Evolutionary conservation across 441 rosid species (phyloP).

Genomic region (Bocquillonia castaneifolia): DNA sequence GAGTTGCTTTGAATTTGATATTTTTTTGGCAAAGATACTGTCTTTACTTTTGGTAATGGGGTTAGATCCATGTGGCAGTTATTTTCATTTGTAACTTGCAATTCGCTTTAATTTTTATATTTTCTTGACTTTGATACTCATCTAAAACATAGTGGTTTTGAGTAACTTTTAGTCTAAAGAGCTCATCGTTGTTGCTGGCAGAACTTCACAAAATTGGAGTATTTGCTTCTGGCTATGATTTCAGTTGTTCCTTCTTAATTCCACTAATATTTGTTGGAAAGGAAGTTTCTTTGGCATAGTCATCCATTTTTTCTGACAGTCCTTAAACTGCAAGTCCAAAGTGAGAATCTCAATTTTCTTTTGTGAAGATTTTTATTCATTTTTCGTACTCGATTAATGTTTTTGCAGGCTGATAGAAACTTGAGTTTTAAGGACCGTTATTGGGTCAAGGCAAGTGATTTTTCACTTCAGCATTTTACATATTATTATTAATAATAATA

Average conservation of each 20-base stretch:
- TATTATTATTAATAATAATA: not conserved
- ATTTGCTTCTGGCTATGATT: constrained; percentile 69
- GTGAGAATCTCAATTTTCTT: not conserved
- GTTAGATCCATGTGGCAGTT: not conserved
- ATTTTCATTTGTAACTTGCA: not conserved
- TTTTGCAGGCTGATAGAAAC: constrained; percentile 64
- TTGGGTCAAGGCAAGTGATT: constrained; percentile 87
- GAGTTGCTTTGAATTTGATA: not conserved
- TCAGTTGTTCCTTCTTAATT: constrained; percentile 75
- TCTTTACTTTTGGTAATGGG: not conserved
- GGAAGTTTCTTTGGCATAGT: constrained; percentile 36
- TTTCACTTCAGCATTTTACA: not conserved
- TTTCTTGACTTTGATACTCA: not conserved
- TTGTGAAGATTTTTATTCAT: not conserved
- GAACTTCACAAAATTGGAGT: constrained; percentile 87
- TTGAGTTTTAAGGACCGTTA: constrained; percentile 73
- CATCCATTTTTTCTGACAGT: not conserved
- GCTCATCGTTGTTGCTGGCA: constrained; percentile 25
- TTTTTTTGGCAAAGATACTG: not conserved
- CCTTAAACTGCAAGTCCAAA: not conserved
- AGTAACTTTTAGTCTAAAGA: constrained; percentile 10
- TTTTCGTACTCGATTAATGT: not conserved
- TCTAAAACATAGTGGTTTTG: not conserved
- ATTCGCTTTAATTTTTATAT: not conserved
- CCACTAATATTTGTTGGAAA: constrained; percentile 62